Evolutionary conservation across 768 basidiomycete species (phyloP), one percentile per base, ranked within the genome.

Genomic region (Trametes cubensis): DNA sequence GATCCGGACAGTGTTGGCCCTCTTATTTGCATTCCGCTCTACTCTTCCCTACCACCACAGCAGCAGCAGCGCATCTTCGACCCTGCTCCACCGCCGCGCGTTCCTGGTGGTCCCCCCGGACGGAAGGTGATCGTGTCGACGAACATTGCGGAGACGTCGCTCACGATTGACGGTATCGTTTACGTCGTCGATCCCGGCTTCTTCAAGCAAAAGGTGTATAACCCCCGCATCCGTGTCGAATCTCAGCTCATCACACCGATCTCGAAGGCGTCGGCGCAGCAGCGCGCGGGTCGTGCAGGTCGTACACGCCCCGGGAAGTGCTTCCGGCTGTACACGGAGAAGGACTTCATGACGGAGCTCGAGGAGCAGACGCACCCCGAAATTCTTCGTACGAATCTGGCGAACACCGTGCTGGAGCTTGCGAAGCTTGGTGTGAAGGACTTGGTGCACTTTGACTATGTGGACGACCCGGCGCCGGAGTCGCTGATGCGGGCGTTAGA

Each of bases 111-210:
- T 1, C 89, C 94, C 0, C 88, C 90, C 0, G 96, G 96, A 0
- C 85, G 96, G 61, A 99, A 99, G 74, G 84, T 98, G 46, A 91
- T 99, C 34, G 80, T 99, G 0, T 93, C 95, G 10, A 99, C 96
- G 28, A 99, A 98, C 72, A 94, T 98, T 61, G 97, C 97, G 3
- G 96, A 99, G 76, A 98, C 96, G 2, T 96, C 94, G 2, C 77
- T 98, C 45, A 99, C 96, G 3, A 98, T 99, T 60, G 96, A 99
- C 67, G 96, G 96, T 21, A 98, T 99, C 69, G 95, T 99, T n/a
- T 99, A 98, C 69, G 96, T 98, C 60, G 95, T 98, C 48, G 96
- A 98, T 71, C 94, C 95, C 0, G 95, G 95, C 1, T 97, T 98
- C 78, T 95, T 91, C 38, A 96, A 99, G 76, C 96, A 98, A 76